A percentile compares a stretch with the other conserved stretches of the same genome.
phyloP scores from a whole-genome alignment of 345 rosid species.

The Eucalyptus albens region DNA sequence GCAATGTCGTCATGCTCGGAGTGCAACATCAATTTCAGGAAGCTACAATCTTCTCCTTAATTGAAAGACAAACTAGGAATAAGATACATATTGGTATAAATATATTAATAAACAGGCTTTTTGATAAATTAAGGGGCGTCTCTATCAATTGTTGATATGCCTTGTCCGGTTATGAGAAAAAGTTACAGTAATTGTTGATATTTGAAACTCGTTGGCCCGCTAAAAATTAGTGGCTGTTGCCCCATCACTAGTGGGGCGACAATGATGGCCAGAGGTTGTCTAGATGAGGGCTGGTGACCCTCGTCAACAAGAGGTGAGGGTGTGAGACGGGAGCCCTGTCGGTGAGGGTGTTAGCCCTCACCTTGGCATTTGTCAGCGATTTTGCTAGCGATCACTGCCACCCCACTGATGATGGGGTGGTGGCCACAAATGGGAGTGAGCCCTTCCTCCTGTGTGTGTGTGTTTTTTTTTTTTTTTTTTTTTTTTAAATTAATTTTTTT shows the following conservation, averaged over 20 bases:
- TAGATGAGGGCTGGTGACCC: too few species aligned
- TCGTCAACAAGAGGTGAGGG: too few species aligned
- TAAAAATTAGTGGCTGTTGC: accelerated
- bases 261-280: accelerated
- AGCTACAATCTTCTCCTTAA: too few species aligned
- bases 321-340: accelerated
- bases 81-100: background rate
- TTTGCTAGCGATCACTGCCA: accelerated
- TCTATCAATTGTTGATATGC: background rate
- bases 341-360: accelerated
- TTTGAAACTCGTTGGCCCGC: accelerated
- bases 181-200: too few species aligned
- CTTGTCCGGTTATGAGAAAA: background rate
- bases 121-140: background rate
- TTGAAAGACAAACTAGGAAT: accelerated
- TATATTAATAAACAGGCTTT: background rate
- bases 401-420: too few species aligned
- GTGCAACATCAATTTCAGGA: background rate
- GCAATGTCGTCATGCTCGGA: accelerated
- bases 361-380: accelerated
- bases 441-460: too few species aligned
- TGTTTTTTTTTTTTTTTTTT: accelerated
- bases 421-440: too few species aligned
- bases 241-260: accelerated
- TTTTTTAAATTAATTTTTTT: too few species aligned